Evolutionary conservation across 2,329 filamentous ascomycete genomes (phyloP).

Genomic region (Pseudocercospora fijiensis): DNA sequence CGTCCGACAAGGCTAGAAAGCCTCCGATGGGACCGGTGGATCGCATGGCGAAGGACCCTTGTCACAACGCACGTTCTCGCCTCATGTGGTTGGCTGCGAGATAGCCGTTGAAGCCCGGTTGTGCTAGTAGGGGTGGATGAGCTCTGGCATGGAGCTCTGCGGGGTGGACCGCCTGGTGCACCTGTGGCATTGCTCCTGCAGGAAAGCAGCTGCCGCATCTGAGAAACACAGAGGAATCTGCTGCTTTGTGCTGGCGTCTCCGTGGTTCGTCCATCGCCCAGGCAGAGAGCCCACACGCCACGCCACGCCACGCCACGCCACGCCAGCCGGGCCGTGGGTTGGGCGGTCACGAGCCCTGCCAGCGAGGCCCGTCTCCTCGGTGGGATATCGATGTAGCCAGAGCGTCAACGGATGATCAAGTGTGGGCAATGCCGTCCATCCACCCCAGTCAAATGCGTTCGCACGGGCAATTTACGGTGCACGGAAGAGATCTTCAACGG

Average conservation of each 20-base stretch:
- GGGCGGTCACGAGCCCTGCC: slow-evolving; percentile 14
- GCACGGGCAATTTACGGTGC: slow-evolving; percentile 19
- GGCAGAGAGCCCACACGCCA: slow-evolving; percentile 15
- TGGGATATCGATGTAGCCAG: slow-evolving; percentile 1
- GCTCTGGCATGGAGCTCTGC: slow-evolving; percentile 33
- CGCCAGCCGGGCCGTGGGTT: slow-evolving; percentile 16
- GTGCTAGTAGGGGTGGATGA: slow-evolving; percentile 31
- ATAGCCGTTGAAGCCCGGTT: slow-evolving; percentile 33
- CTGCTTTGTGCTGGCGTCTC: slow-evolving; percentile 18
- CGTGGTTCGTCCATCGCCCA: slow-evolving; percentile 18
- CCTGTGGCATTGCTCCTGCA: slow-evolving; percentile 32
- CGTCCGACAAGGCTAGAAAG: slow-evolving; percentile 37
- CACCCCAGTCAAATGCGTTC: slow-evolving; percentile 20
- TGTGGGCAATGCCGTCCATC: slow-evolving; percentile 17
- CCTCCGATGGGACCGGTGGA: slow-evolving; percentile 31
- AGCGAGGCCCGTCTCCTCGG: not conserved
- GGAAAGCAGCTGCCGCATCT: slow-evolving; percentile 25
- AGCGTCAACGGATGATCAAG: slow-evolving; percentile 10
- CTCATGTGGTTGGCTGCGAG: slow-evolving; percentile 35
- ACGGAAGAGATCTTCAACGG: slow-evolving; percentile 21
- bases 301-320: too few relatives aligned
- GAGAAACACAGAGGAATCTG: slow-evolving; percentile 18
- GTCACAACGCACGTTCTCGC: slow-evolving; percentile 28
- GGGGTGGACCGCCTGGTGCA: slow-evolving; percentile 32
- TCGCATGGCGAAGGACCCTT: slow-evolving; percentile 27